Base-by-base conservation (phyloP, 495 filamentous ascomycete species). In the Parachaetomium inaequale region DNA sequence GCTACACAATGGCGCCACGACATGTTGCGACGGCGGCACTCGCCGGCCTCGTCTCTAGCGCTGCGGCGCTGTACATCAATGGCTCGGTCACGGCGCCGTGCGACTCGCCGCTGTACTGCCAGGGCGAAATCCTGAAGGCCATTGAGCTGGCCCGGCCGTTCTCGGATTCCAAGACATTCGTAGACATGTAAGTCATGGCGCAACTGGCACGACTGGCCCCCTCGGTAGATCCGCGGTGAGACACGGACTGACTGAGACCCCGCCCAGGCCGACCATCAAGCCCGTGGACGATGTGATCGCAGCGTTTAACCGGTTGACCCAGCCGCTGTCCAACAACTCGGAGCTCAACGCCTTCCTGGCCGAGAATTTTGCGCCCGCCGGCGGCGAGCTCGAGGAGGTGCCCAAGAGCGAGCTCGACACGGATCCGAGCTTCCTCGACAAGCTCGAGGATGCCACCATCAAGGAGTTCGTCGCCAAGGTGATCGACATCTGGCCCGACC, bases 401-500 rank as follows among this genome's bases (percentile, higher is more conserved):
- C 71, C 77, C n/a, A 52, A 29, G 4, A 64, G 65, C 29, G 59
- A 78, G 67, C 66, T 81, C 23, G 31, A 72, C 47, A 79, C 75
- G 28, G 63, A 81, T 28, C 70, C 79, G 28, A 62, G 38, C 14
- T 82, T 82, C 64, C 68, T 82, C 26, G 58, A 75, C 63, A 75
- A 73, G 17, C 60, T 82, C 61, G 54, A 75, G 3, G 76, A 81
- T 66, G 53, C 70, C 21, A 76, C 75, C 25, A 66, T 81, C 65
- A 75, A 72, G 51, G 75, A 82, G 58, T 82, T 79, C 58, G 70
- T 73, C 52, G 51, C 71, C 15, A 76, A 79, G 57, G 78, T 82
- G 61, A 81, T 82, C 46, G 70, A 73, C 62, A 82, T 82, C 61
- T 82, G 79, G 79, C 79, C 79, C 29, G 79, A 78, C 55, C 72